Evolutionary conservation across 1,139 yeast species (phyloP), one percentile per base, ranked within the genome.

Genomic region (Hansenula anomala): DNA sequence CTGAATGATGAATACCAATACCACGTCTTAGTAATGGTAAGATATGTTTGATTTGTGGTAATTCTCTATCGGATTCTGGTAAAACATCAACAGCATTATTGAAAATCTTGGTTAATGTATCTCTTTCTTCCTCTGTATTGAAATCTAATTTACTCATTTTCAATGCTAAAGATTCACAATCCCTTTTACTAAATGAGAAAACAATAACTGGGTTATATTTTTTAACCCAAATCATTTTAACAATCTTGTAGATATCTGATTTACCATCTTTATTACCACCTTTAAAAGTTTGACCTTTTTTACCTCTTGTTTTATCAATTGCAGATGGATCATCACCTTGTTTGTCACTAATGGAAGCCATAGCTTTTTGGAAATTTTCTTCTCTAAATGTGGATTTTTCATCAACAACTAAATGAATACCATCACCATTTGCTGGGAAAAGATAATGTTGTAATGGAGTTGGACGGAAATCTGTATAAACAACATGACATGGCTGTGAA

Each of bases 1-100:
- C 99, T 37, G 97, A 88, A 63, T 94, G 99, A 66, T 94, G 99
- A 54, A 94, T 90, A 61, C 98, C 99, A 48, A 94, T 92, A 55
- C 99, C 99, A 63, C 97, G 78, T 60, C 83, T 80, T 50, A 92
- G 69, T 39, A 94, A 67, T 0, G 97, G 97, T 42, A 89, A 65
- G 43, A 92, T 85, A 54, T 88, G 92, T 54, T 87, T 86, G 53
- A 92, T 92, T 62, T 92, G 98, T 1, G 97, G 97, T 36, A 94
- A 69, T 49, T 88, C 95, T 56, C 87, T 80, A 60, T 94, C 98
- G 15, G 81, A 78, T 49, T 90, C 96, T 2, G 97, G 92, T 39
- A 94, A 71, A 53, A 88, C 72, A 43, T 80, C 80, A 51, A 94
- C 79, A 16, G 98, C 98, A 58, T 90, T 92, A 46, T 77, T 78